Conservation (phyloP, 2,329 filamentous ascomycete species). For the Esteya vermicola region DNA sequence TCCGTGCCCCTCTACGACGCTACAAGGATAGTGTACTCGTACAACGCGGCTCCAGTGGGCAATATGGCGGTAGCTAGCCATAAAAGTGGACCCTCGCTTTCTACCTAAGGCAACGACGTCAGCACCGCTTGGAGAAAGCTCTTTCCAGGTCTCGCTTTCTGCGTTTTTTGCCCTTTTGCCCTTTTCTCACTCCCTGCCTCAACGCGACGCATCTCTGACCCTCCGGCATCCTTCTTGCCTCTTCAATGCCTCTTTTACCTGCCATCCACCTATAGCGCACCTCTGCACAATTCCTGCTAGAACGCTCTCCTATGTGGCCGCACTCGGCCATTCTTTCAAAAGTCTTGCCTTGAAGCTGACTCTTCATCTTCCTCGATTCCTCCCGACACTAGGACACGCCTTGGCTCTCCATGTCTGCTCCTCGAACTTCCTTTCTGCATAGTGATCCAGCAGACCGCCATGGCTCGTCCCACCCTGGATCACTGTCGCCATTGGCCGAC, state of each 20-base stretch:
- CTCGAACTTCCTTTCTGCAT: conserved; percentile 20
- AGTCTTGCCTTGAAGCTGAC: neutral
- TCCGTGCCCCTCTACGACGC: too few species aligned
- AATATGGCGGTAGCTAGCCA: neutral
- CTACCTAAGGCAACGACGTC: conserved; percentile 1
- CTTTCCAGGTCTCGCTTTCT: neutral
- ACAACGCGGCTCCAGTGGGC: neutral
- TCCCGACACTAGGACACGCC: conserved; percentile 24
- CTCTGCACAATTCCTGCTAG: too few species aligned
- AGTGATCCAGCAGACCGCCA: conserved; percentile 15
- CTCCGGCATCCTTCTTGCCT: neutral
- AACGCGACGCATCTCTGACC: neutral
- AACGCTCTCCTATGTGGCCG: neutral
- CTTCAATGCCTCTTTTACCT: neutral
- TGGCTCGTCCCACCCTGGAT: conserved; percentile 13
- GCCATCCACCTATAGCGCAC: neutral
- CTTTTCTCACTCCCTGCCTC: neutral
- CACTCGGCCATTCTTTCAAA: neutral
- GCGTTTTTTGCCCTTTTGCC: neutral
- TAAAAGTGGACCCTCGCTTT: neutral
- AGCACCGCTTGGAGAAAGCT: neutral
- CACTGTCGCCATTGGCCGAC: conserved; percentile 8
- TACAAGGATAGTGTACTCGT: too few species aligned
- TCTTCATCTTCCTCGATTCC: neutral
- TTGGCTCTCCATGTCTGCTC: conserved; percentile 39